Conservation (phyloP, 257 asterid species). For the Jacaranda mimosifolia region DNA sequence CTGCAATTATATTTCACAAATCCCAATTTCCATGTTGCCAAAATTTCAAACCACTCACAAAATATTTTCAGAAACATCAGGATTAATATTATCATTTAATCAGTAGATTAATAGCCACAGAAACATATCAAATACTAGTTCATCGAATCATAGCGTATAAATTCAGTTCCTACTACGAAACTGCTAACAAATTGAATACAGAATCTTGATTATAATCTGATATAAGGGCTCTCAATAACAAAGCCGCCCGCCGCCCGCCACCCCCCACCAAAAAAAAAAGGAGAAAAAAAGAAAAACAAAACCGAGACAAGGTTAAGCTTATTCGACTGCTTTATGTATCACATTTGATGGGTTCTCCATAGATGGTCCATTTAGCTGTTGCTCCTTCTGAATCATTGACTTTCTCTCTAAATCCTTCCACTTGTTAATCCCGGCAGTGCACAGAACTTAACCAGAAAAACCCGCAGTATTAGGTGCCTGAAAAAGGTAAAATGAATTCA, state of each 20-base stretch:
- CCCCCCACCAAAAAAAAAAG: not conserved
- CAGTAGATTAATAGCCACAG: not conserved
- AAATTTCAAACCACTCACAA: not conserved
- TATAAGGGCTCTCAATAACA: not conserved
- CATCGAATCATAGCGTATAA: not conserved
- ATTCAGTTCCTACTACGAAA: not conserved
- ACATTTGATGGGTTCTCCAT: constrained; percentile 43
- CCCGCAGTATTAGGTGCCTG: not conserved
- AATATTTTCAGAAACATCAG: constrained; percentile 4
- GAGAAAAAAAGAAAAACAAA: too few species aligned
- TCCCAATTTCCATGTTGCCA: not conserved
- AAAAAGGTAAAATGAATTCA: not conserved
- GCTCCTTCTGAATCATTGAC: constrained; percentile 49
- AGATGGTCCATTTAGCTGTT: constrained; percentile 40
- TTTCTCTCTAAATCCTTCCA: constrained; percentile 60
- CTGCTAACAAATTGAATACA: constrained; percentile 15
- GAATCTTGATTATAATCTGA: not conserved
- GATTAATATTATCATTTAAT: not conserved
- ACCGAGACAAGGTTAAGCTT: not conserved
- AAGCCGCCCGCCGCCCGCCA: not conserved
- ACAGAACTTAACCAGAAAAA: constrained; percentile 45
- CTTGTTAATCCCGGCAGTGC: constrained; percentile 66
- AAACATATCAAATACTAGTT: not conserved
- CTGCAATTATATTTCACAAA: not conserved
- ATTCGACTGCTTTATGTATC: constrained; percentile 53